Evolutionary conservation across 257 asterid genomes (phyloP), one percentile per base, ranked within the genome.

Genomic region (Osmanthus fragrans): DNA sequence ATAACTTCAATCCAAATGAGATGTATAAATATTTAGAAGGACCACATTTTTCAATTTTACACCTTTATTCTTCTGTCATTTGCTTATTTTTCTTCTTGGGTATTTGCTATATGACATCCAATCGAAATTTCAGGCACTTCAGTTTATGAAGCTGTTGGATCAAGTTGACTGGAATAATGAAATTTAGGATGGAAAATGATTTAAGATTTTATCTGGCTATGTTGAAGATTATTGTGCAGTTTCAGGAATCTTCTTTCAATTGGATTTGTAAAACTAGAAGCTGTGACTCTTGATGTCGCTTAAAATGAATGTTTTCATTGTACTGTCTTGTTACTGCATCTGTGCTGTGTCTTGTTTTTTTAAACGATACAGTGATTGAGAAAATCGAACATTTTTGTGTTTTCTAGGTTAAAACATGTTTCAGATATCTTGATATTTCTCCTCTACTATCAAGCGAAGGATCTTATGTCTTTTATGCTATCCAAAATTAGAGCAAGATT

Each of bases 21-120:
- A 74, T 42, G 74, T 75, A 75, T 63, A 75, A 65, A 64, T 64
- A 63, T 29, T 23, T 27, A 40, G 9, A 49, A 47, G 36, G 27
- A 19, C 2, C 64, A 10, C 10, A 27, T 23, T 36, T 49, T 13
- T 76, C 7, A 32, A 30, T 3, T 42, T 77, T 56, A 30, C 36
- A 30, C 36, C 21, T 33, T 25, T 39, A 5, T 37, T 13, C 58
- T 74, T 56, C 8, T 63, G 15, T 51, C 64, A 54, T 54, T 54
- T 19, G 19, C 63, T 16, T 4, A 18, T 54, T 54, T 13, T 54
- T 54, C 64, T 54, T 54, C 64, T n/a, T 4, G 0, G 5, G 60
- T 49, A 18, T 49, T 49, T 13, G 18, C n/a, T 23, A 15, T 18
- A 18, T 16, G 60, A 49, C 16, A 19, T 5, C 64, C 64, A 54